Evolutionary conservation across 805 yeast species (phyloP).

Genomic region (Blastobotrys muscicola): DNA sequence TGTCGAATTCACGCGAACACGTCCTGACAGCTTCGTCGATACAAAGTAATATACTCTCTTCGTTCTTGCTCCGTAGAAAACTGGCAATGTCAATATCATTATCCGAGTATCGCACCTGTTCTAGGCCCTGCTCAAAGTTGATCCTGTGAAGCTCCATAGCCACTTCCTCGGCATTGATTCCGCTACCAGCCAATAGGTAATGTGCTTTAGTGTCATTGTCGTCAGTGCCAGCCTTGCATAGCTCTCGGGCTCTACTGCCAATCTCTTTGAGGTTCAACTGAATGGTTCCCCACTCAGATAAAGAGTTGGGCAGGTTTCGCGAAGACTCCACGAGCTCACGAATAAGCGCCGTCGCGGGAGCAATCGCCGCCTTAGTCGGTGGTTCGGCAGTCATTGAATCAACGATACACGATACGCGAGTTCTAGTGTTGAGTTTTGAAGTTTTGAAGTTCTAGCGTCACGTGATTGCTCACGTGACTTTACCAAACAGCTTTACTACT

Average conservation of each 20-base stretch:
- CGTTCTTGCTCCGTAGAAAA: slow-evolving; percentile 60
- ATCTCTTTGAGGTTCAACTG: slow-evolving; percentile 75
- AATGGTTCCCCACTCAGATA: slow-evolving; percentile 66
- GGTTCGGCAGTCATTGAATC: too few relatives aligned
- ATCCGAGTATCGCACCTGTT: slow-evolving; percentile 16
- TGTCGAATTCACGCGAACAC: slow-evolving; percentile 78
- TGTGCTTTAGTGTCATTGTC: slow-evolving; percentile 43
- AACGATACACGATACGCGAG: too few relatives aligned
- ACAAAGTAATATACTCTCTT: slow-evolving; percentile 71
- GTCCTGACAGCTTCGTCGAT: slow-evolving; percentile 68
- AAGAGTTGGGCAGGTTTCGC: slow-evolving; percentile 55
- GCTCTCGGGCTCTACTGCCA: slow-evolving; percentile 51
- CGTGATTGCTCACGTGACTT: background rate
- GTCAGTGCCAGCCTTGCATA: slow-evolving; percentile 45
- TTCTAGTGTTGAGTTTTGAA: too few relatives aligned
- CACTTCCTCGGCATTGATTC: slow-evolving; percentile 76
- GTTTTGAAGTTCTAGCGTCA: background rate
- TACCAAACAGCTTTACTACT: background rate
- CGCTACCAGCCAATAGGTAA: slow-evolving; percentile 81
- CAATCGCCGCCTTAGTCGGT: slow-evolving; percentile 1
- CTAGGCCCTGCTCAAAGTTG: slow-evolving; percentile 25
- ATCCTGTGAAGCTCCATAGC: slow-evolving; percentile 42
- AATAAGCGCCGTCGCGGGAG: slow-evolving; percentile 32
- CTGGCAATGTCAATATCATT: slow-evolving; percentile 31
- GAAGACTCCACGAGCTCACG: slow-evolving; percentile 74